Percentiles rank a stretch among this genome's conserved stretches.
Conservation (phyloP, 345 rosid genomes). For the Populus nigra region DNA sequence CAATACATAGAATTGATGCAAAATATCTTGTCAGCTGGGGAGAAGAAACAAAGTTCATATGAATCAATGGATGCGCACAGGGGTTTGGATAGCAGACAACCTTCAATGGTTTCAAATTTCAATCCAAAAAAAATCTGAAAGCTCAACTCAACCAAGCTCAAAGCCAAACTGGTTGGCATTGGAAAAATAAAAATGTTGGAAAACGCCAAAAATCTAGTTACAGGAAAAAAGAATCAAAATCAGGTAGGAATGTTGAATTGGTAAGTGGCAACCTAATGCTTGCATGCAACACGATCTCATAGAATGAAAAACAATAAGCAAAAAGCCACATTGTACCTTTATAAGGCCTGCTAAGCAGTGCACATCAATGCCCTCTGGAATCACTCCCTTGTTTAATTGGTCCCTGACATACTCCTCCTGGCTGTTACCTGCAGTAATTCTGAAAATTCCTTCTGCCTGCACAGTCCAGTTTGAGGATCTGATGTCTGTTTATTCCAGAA, state of each 20-base stretch:
- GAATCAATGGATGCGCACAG: neutral
- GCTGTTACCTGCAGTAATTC: constrained; percentile 83
- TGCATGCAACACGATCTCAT: neutral
- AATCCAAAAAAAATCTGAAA: too few relatives aligned
- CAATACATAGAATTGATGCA: neutral
- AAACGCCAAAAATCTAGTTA: neutral
- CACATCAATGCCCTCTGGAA: constrained; percentile 72
- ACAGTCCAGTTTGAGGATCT: neutral
- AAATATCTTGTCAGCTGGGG: neutral
- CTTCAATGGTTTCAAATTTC: neutral
- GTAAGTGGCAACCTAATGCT: neutral
- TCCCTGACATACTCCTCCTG: constrained; percentile 92
- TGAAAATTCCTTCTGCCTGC: constrained; percentile 95
- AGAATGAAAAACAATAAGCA: neutral
- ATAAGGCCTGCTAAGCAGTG: constrained; percentile 98
- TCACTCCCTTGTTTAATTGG: constrained; percentile 74
- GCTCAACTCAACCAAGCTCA: neutral
- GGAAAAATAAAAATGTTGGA: neutral
- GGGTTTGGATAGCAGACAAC: neutral
- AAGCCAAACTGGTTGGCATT: neutral
- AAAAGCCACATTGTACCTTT: constrained; percentile 47
- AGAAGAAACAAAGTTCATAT: neutral
- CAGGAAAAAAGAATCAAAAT: neutral
- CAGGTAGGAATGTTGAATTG: neutral
- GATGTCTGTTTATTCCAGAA: neutral